These are phyloP conservation scores for Pythium phragmiticola DNA, from an alignment of 352 stramenopile genomes.

Conservation along the genomic window DNA sequence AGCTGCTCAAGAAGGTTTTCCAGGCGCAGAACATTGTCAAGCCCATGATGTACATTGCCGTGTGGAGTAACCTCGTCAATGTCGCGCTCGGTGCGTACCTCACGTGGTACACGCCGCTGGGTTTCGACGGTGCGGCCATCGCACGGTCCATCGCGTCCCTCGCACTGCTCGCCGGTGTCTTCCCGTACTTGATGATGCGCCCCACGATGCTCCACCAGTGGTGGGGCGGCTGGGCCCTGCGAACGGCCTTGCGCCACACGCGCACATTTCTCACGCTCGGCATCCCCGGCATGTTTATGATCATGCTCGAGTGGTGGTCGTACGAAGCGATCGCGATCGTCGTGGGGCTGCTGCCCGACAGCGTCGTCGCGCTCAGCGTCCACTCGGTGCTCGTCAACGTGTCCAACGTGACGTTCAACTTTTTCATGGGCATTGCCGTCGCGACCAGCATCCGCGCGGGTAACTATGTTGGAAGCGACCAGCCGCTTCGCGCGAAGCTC, in stretches of 20 bases:
- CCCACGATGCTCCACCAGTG: constrained; percentile 36
- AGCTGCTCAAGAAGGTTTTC: constrained; percentile 76
- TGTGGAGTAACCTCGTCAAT: constrained; percentile 68
- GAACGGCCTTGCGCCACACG: constrained; percentile 30
- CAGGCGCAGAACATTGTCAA: constrained; percentile 78
- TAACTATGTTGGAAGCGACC: constrained; percentile 16
- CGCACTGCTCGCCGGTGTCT: constrained; percentile 42
- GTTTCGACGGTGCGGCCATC: constrained; percentile 72
- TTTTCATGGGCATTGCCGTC: constrained; percentile 37
- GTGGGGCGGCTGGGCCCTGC: constrained; percentile 27
- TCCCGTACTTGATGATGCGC: constrained; percentile 54
- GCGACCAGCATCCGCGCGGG: constrained; percentile 20
- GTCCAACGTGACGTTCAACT: constrained; percentile 62
- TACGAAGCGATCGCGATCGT: constrained; percentile 63
- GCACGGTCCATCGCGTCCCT: constrained; percentile 53
- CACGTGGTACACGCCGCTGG: constrained; percentile 67
- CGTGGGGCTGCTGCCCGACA: constrained; percentile 47
- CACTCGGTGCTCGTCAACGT: constrained; percentile 67
- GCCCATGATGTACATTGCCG: constrained; percentile 68
- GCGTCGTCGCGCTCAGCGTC: constrained; percentile 50
- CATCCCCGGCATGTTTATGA: constrained; percentile 52
- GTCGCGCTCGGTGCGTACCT: constrained; percentile 56
- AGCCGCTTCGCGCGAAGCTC: constrained; percentile 36
- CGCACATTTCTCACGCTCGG: constrained; percentile 48
- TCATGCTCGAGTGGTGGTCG: constrained; percentile 69